Evolutionary conservation across 2,329 filamentous ascomycete genomes (phyloP).

Genomic region (Phymatotrichopsis omnivora): DNA sequence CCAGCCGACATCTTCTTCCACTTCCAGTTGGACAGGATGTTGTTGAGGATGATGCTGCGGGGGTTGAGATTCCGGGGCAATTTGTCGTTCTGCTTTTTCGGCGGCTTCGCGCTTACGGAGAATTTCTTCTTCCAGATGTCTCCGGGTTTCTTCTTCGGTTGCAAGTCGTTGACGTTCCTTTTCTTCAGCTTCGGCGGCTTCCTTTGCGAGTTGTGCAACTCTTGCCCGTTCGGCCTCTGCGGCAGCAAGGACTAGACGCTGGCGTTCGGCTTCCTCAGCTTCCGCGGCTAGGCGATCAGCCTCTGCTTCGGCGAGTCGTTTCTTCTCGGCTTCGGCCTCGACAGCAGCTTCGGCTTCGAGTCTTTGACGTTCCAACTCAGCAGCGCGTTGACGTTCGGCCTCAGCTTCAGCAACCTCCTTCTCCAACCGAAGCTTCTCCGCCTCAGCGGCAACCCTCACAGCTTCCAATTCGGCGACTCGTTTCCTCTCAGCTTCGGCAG

Average conservation of each 20-base stretch:
- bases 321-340: slow-evolving; percentile 6
- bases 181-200: slow-evolving; percentile 11
- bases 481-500: not conserved
- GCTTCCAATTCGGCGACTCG: slow-evolving; percentile 7
- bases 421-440: not conserved
- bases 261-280: slow-evolving; percentile 4
- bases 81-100: too few species aligned
- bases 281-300: slow-evolving; percentile 8
- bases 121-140: too few species aligned
- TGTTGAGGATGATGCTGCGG: too few species aligned
- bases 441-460: not conserved
- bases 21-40: too few species aligned
- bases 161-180: not conserved
- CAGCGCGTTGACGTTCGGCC: slow-evolving; percentile 1
- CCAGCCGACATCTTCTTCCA: slow-evolving; percentile 3
- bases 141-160: slow-evolving; percentile 3
- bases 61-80: too few species aligned
- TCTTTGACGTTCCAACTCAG: slow-evolving; percentile 12
- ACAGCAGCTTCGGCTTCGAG: not conserved
- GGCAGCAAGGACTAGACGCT: not conserved
- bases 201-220: too few species aligned
- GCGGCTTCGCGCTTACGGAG: too few species aligned
- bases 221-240: not conserved
- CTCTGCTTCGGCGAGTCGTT: slow-evolving; percentile 8
- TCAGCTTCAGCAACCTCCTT: not conserved